Conservation (phyloP, 2,329 filamentous ascomycete species). For the Neonectria hederae region DNA sequence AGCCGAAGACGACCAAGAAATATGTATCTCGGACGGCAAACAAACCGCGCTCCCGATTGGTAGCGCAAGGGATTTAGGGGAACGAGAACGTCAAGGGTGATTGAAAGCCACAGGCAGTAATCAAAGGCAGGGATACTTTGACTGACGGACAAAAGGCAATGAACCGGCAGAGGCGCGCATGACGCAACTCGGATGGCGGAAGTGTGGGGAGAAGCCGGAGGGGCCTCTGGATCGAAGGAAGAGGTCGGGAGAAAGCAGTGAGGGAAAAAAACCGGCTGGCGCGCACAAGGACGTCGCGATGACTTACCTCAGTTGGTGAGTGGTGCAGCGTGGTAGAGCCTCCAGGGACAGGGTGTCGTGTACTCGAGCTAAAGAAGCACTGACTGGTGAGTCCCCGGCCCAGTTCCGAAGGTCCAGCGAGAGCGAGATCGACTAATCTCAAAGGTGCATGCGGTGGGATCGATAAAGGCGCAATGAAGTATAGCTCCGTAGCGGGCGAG, state of each 20-base stretch:
- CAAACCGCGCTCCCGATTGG: slow-evolving; percentile 23
- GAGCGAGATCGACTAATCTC: slow-evolving; percentile 30
- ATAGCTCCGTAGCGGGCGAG: slow-evolving; percentile 21
- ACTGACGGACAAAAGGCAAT: slow-evolving; percentile 18
- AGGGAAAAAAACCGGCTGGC: slow-evolving; percentile 17
- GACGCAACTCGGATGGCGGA: slow-evolving; percentile 23
- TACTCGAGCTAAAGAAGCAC: slow-evolving; percentile 10
- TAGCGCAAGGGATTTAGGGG: slow-evolving; percentile 5
- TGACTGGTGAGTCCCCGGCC: slow-evolving; percentile 24
- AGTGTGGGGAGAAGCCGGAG: slow-evolving; percentile 29
- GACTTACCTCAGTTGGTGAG: slow-evolving; percentile 35
- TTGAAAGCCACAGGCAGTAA: slow-evolving; percentile 12
- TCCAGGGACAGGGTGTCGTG: slow-evolving; percentile 23
- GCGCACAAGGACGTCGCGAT: slow-evolving; percentile 11
- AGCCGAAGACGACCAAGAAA: slow-evolving; percentile 31
- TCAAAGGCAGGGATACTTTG: slow-evolving; percentile 22
- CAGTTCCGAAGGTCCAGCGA: slow-evolving; percentile 17
- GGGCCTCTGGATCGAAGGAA: slow-evolving; percentile 24
- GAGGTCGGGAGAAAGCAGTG: slow-evolving; percentile 5
- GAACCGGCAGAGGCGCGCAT: slow-evolving; percentile 21
- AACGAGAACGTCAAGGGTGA: slow-evolving; percentile 1
- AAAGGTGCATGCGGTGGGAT: slow-evolving; percentile 29
- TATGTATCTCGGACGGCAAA: slow-evolving; percentile 20
- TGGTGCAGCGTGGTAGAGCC: slow-evolving; percentile 24
- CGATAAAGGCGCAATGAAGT: slow-evolving; percentile 2